Evolutionary conservation across 345 rosid species (phyloP).

Genomic region (Anastatica hierochuntica): DNA sequence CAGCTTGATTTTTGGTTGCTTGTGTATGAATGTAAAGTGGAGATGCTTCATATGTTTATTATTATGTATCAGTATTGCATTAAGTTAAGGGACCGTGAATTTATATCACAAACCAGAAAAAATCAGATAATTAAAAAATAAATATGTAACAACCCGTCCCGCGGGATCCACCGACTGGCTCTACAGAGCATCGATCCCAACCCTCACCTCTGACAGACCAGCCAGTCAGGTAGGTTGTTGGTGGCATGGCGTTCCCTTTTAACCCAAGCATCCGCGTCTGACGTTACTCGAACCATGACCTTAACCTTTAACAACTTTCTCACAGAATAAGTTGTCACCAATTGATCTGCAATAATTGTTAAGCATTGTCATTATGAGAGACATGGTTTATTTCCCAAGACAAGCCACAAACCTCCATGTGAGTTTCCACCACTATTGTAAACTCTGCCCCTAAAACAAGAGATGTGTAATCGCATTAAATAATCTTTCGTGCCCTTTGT

Average conservation of each 20-base stretch:
- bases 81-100: not conserved
- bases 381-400: slow-evolving; percentile 28
- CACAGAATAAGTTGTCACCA: no score
- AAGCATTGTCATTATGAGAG: slow-evolving; percentile 24
- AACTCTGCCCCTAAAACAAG: slow-evolving; percentile 9
- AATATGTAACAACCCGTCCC: no score
- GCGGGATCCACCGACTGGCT: no score
- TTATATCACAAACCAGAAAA: not conserved
- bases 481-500: slow-evolving; percentile 12
- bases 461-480: slow-evolving; percentile 13
- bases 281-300: no score
- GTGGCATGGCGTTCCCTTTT: no score
- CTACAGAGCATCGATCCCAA: no score
- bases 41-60: slow-evolving; percentile 22
- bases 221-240: no score
- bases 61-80: slow-evolving; percentile 6
- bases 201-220: no score
- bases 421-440: slow-evolving; percentile 28
- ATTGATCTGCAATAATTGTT: no score
- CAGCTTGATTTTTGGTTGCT: slow-evolving; percentile 26
- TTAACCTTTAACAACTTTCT: no score
- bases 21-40: slow-evolving; percentile 25
- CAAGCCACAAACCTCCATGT: slow-evolving; percentile 31
- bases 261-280: no score
- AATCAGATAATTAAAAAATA: not conserved